Base-by-base conservation (phyloP, 257 asterid genomes). In the Verbena officinalis region DNA sequence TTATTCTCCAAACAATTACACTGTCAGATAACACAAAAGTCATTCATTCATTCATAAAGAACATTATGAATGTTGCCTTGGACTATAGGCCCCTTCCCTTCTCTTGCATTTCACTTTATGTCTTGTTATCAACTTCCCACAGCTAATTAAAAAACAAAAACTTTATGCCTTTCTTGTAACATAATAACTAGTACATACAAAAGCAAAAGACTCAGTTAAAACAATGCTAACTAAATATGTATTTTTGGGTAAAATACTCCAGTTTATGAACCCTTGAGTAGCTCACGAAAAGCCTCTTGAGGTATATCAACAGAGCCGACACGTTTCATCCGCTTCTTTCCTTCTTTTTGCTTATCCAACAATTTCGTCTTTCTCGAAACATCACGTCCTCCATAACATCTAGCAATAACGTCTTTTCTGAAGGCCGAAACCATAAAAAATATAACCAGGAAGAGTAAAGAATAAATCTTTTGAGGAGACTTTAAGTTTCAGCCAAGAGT, bases 301-400 rank as follows among this genome's bases (percentile, higher is more conserved):
- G 99, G 99, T 62, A 93, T 90, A 72, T 93, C 97, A 19, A 93
- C 96, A 12, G 96, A 89, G 50, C 98, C 98, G 34, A 93, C 91
- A 33, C 97, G 96, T 71, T 93, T 93, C 99, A 90, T 90, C 43
- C 99, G 91, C 84, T 87, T 93, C 89, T 93, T 93, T 67, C 99
- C 99, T 83, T 93, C 99, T 55, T 93, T 90, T 72, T 93, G 99
- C 78, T 93, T 93, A 38, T 93, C 99, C 83, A 93, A 72, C 82
- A 93, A 66, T 70, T 93, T 93, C 79, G 75, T 81, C 83, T 93
- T 93, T 78, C 99, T 77, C 24, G 95, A 75, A 43, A 84, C 58
- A 59, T 93, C 99, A 20, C 97, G n/a, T n/a, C n/a, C 99, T 51
- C 99, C 99, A 9, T 90, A 86, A 67, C 99, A 93, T 79, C 87